These are phyloP conservation scores for Mycena kentingensis DNA, from an alignment of 768 basidiomycete genomes.

Conservation along the genomic window DNA sequence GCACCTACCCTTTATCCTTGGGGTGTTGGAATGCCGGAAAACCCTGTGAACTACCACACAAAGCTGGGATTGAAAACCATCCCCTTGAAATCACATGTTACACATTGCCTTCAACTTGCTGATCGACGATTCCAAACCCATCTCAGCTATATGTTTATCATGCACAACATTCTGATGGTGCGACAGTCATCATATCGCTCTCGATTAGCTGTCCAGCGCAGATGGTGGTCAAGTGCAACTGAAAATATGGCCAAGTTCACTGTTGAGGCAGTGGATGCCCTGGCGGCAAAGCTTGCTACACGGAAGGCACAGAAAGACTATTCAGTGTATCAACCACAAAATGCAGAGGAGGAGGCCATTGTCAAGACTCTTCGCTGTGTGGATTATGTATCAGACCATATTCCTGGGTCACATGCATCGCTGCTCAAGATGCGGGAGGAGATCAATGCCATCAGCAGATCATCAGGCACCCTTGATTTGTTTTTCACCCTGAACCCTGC, in stretches of 20 bases:
- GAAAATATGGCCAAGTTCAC: slow-evolving; percentile 2
- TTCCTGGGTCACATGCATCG: slow-evolving; percentile 20
- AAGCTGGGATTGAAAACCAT: background rate
- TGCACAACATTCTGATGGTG: slow-evolving; percentile 17
- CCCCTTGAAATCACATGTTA: background rate
- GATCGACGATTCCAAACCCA: slow-evolving; percentile 19
- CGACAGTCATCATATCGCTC: slow-evolving; percentile 11
- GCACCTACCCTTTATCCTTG: slow-evolving; percentile 16
- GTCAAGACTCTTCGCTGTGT: no score
- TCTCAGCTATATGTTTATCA: slow-evolving; percentile 15
- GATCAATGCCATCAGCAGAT: slow-evolving; percentile 16
- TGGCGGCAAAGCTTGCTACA: background rate
- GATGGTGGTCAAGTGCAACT: slow-evolving; percentile 3
- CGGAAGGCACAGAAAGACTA: background rate
- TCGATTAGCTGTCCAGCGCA: background rate
- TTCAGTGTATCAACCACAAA: background rate
- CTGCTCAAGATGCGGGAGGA: slow-evolving; percentile 18
- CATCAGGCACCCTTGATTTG: slow-evolving; percentile 14
- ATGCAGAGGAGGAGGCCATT: no score
- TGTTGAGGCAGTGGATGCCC: background rate
- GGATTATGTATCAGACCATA: no score
- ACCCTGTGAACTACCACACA: slow-evolving; percentile 1
- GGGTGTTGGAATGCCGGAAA: slow-evolving; percentile 15
- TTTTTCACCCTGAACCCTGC: slow-evolving; percentile 27
- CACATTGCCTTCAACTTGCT: slow-evolving; percentile 2